Evolutionary conservation across 2,329 filamentous ascomycete genomes (phyloP).

Genomic region (Xylaria sp.): DNA sequence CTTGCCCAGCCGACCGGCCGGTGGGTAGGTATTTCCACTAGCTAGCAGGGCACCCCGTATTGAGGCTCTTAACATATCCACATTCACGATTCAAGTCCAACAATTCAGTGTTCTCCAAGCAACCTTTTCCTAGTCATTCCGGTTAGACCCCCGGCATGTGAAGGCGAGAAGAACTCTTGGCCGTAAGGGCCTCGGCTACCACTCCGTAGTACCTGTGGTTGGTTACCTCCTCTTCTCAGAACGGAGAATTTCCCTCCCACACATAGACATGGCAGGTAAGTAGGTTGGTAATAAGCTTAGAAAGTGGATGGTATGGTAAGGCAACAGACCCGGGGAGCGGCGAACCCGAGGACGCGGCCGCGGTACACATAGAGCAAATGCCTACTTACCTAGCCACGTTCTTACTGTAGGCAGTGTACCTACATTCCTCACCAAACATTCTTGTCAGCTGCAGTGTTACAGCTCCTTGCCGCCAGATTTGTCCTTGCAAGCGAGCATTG

Average conservation of each 20-base stretch:
- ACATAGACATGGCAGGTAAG: too few relatives aligned
- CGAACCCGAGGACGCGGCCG: slow-evolving; percentile 17
- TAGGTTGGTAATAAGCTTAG: neutral
- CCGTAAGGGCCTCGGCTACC: neutral
- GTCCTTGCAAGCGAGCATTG: slow-evolving; percentile 10
- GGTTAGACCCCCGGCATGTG: slow-evolving; percentile 2
- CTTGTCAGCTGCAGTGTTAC: slow-evolving; percentile 24
- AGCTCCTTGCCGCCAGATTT: slow-evolving; percentile 9
- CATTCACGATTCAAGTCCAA: slow-evolving; percentile 29
- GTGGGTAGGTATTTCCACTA: slow-evolving; percentile 28
- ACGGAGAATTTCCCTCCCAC: too few relatives aligned
- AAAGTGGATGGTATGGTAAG: neutral
- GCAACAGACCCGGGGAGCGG: neutral
- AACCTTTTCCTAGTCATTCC: slow-evolving; percentile 11
- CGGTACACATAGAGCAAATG: slow-evolving; percentile 1
- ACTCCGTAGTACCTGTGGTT: neutral
- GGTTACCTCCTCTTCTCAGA: neutral
- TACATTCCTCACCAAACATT: neutral
- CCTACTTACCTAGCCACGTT: slow-evolving; percentile 17
- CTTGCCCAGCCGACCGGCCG: neutral
- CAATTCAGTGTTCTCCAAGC: slow-evolving; percentile 28
- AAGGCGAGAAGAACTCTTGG: neutral
- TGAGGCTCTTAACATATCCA: slow-evolving; percentile 26
- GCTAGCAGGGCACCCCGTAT: slow-evolving; percentile 37
- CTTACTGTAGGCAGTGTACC: neutral